Evolutionary conservation across 2,329 filamentous ascomycete species (phyloP), one percentile per base, ranked within the genome.

Genomic region (Aureobasidium sp.): DNA sequence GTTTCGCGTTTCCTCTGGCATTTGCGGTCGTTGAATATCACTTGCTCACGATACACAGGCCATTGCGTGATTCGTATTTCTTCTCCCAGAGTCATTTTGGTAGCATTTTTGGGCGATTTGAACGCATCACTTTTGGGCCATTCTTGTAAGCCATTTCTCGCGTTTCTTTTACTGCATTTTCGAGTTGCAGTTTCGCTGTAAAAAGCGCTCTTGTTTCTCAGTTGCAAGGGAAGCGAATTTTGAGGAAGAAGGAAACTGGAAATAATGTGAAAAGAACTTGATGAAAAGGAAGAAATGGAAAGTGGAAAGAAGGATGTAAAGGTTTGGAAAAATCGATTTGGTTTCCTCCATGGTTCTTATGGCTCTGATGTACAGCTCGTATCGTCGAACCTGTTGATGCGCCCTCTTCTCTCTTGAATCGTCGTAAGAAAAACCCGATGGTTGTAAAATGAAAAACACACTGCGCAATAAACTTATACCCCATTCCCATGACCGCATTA

Each of bases 401-500:
- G 57, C 37, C 44, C 13, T 15, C 26, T 17, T 42, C 46, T 48
- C 13, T n/a, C 13, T 9, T 60, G 17, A 48, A 41, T 41, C 26
- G 46, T 60, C 57, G 57, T 60, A 41, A 59, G 37, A 50, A 51
- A 48, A 48, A 46, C 56, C 56, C 56, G 44, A 47, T 57, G 53
- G 42, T 26, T 51, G 42, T 48, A 47, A 59, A 48, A 48, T 59
- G 42, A 39, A 48, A 52, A 67, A 68, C 50, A 65, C 62, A 61
- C 63, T 63, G 65, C 51, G 63, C 67, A 72, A 67, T 70, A 67
- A 63, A 65, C 66, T 66, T 63, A 59, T 65, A 70, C 66, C 66
- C 70, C 77, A 75, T 76, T 75, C 77, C 77, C 76, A 76, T 80
- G 77, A 79, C 78, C 76, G 77, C 77, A 79, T 79, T 79, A 79